phyloP scores from a whole-genome alignment of 2,329 filamentous ascomycete genomes.

The Polytolypa hystricis region DNA sequence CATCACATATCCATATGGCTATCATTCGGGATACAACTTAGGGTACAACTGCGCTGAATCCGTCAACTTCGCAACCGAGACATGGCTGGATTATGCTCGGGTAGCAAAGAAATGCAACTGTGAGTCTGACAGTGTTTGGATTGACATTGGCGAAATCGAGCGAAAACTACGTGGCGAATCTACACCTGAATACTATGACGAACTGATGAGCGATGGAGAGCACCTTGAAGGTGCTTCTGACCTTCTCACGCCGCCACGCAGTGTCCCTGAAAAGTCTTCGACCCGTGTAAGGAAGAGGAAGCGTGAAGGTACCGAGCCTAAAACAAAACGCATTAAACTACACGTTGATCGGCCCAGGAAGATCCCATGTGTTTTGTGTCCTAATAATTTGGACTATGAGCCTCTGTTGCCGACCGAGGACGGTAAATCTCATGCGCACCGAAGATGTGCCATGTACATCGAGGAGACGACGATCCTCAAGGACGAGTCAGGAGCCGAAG shows the following conservation, averaged over 20 bases:
- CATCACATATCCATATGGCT: constrained; percentile 96
- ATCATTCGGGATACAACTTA: constrained; percentile 94
- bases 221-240: constrained; percentile 54
- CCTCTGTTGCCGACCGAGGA: constrained; percentile 80
- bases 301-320: constrained; percentile 43
- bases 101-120: constrained; percentile 96
- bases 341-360: constrained; percentile 59
- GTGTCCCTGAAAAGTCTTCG: constrained; percentile 58
- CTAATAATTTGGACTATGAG: constrained; percentile 73
- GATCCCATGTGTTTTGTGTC: constrained; percentile 82
- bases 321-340: constrained; percentile 67
- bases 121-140: constrained; percentile 95
- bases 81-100: constrained; percentile 89
- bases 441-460: constrained; percentile 79
- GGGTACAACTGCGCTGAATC: constrained; percentile 98
- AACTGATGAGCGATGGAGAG: constrained; percentile 52
- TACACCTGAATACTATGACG: constrained; percentile 40
- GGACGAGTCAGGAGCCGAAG: constrained; percentile 56
- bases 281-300: constrained; percentile 59
- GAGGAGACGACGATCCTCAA: constrained; percentile 80
- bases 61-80: constrained; percentile 93
- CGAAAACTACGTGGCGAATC: constrained; percentile 80
- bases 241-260: constrained; percentile 67
- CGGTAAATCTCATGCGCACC: constrained; percentile 68
- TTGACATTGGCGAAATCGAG: constrained; percentile 92